Evolutionary conservation across 2,329 filamentous ascomycete species (phyloP), one percentile per base, ranked within the genome.

Genomic region (Aureobasidium sp.): DNA sequence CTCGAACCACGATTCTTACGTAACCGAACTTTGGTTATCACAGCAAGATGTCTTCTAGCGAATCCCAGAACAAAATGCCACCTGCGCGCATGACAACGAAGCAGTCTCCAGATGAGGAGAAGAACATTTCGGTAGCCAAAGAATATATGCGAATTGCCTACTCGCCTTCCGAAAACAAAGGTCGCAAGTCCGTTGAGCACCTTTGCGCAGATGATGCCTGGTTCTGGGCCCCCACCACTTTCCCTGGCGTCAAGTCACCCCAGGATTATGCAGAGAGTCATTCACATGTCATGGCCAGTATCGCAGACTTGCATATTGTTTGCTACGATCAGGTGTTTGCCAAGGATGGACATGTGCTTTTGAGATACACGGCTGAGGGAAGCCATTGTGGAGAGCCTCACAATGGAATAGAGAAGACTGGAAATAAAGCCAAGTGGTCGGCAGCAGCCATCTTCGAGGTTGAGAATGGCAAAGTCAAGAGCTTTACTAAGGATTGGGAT

Each of bases 361-460:
- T 75, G 60, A 67, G 73, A 29, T 76, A 75, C 61, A 72, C 71
- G n/a, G 73, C 74, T 4, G 71, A 73, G 56, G 74, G 74, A 8
- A 72, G 68, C 51, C 73, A 75, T 59, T 70, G 69, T 8, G 74
- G 74, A 2, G 63, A 72, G 56, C 68, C 71, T 17, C 72, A 76
- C 51, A 70, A 72, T 56, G 74, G 73, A 0, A 74, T 76, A 50
- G 63, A 73, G 57, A 67, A 69, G 34, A 71, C 66, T 17, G 68
- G 70, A 1, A 70, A 67, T 20, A 71, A 72, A 64, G 74, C 74
- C 29, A 67, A 66, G 2, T 76, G 74, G 74, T 69, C 69, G 60
- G 74, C 74, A 24, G 70, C 72, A 27, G 74, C 72, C n/a, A 75
- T 76, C 29, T 75, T 75, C 62, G 72, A 75, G 63, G 68, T 74